These are phyloP conservation scores for Gliomastix tumulicola DNA, from an alignment of 2,329 filamentous ascomycete species.

Conservation along the genomic window DNA sequence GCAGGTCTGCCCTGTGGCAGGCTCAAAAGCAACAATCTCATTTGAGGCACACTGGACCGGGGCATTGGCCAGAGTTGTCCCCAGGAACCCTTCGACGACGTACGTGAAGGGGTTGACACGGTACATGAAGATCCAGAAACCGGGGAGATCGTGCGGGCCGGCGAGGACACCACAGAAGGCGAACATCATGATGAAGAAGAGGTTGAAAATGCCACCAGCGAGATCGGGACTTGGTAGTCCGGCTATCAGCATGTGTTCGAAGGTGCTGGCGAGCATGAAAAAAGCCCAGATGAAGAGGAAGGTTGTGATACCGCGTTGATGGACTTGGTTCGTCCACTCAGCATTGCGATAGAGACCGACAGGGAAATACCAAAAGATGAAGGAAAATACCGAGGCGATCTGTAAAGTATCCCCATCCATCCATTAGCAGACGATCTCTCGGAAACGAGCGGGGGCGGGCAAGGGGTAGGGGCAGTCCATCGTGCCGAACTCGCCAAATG, in stretches of 20 bases:
- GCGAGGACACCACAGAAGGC: conserved; percentile 36
- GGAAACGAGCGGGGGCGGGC: too few relatives aligned
- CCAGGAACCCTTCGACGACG: conserved; percentile 63
- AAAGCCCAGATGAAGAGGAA: conserved; percentile 58
- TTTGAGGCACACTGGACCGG: conserved; percentile 39
- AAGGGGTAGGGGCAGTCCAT: too few relatives aligned
- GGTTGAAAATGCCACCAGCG: too few relatives aligned
- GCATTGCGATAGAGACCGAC: conserved; percentile 57
- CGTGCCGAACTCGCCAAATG: too few relatives aligned
- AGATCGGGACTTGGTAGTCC: conserved; percentile 61
- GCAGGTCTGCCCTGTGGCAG: conserved; percentile 57
- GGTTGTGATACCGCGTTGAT: conserved; percentile 45
- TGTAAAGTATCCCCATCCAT: too few relatives aligned
- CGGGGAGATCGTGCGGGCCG: conserved; percentile 51
- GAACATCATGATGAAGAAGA: not conserved
- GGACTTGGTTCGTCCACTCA: conserved; percentile 34
- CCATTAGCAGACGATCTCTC: too few relatives aligned
- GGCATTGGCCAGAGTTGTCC: conserved; percentile 48
- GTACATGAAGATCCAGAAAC: conserved; percentile 75
- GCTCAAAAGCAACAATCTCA: conserved; percentile 60
- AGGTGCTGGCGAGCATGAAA: conserved; percentile 59
- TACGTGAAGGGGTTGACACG: conserved; percentile 61
- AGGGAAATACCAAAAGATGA: conserved; percentile 62
- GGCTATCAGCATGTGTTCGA: conserved; percentile 57
- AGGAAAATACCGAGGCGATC: conserved; percentile 46